Conservation (phyloP, 805 yeast species). For the Metschnikowia similis region DNA sequence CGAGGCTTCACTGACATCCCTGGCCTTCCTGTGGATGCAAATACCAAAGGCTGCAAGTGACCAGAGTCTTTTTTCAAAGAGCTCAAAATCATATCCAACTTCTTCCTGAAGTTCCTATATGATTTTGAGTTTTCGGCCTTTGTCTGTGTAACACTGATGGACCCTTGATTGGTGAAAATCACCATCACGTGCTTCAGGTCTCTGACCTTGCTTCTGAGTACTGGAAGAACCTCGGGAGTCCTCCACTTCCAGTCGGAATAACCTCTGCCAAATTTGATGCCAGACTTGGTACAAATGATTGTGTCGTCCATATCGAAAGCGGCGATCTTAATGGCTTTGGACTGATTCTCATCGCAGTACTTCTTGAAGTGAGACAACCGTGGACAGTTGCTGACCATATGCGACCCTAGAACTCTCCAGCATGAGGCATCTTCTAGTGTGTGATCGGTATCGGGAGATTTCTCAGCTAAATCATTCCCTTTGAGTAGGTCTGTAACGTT, state of each 20-base stretch:
- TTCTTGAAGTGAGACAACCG: slow-evolving; percentile 4
- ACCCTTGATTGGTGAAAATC: slow-evolving; percentile 86
- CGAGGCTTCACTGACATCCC: slow-evolving; percentile 17
- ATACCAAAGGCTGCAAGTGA: slow-evolving; percentile 39
- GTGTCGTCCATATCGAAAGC: slow-evolving; percentile 89
- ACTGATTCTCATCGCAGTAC: background rate
- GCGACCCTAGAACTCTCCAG: slow-evolving; percentile 35
- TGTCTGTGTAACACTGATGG: slow-evolving; percentile 40
- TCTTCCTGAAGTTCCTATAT: slow-evolving; percentile 36
- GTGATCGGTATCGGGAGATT: background rate
- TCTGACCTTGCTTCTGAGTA: slow-evolving; percentile 21
- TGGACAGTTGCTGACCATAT: slow-evolving; percentile 43
- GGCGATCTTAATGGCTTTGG: slow-evolving; percentile 40
- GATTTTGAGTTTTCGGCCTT: slow-evolving; percentile 24
- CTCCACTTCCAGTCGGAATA: slow-evolving; percentile 72
- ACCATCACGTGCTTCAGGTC: slow-evolving; percentile 43
- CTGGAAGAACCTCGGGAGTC: slow-evolving; percentile 17
- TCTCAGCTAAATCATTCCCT: background rate
- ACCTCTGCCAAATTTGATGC: slow-evolving; percentile 50
- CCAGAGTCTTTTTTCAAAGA: slow-evolving; percentile 21
- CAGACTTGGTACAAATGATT: slow-evolving; percentile 61
- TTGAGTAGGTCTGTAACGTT: slow-evolving; percentile 1
- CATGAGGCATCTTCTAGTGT: slow-evolving; percentile 13
- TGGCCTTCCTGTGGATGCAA: slow-evolving; percentile 62
- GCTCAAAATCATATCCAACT: slow-evolving; percentile 36